phyloP scores from a whole-genome alignment of 73 alveolate genomes.

The Paramecium octaurelia region DNA sequence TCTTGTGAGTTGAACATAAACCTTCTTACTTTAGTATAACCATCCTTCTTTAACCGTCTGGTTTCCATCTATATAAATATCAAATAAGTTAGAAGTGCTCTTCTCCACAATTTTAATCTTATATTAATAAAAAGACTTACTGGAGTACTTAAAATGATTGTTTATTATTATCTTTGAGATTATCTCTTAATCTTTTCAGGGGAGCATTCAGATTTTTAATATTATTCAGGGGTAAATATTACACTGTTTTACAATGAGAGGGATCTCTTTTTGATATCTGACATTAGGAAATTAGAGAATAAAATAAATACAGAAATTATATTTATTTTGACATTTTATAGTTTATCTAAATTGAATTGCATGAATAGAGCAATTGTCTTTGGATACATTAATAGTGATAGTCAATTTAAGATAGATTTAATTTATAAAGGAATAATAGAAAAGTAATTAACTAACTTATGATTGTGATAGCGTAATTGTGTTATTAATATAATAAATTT shows the following conservation, averaged over 20 bases:
- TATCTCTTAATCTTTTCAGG: background rate
- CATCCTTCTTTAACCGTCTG: slow-evolving; percentile 28
- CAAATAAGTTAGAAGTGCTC: background rate
- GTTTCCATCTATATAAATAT: background rate
- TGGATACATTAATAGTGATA: no score
- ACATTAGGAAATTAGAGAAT: background rate
- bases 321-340: background rate
- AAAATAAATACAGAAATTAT: background rate
- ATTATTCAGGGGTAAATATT: background rate
- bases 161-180: background rate
- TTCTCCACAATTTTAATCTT: background rate
- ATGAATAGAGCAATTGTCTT: no score
- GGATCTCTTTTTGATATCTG: background rate
- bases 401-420: no score
- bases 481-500: background rate
- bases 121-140: background rate
- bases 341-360: background rate
- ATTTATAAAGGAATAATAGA: no score
- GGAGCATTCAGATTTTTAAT: background rate
- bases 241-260: background rate
- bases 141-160: background rate
- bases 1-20: background rate
- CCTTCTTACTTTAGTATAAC: background rate
- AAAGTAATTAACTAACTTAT: no score
- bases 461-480: no score